Evolutionary conservation across 805 yeast species (phyloP), one percentile per base, ranked within the genome.

Genomic region (Metschnikowia gruessii): DNA sequence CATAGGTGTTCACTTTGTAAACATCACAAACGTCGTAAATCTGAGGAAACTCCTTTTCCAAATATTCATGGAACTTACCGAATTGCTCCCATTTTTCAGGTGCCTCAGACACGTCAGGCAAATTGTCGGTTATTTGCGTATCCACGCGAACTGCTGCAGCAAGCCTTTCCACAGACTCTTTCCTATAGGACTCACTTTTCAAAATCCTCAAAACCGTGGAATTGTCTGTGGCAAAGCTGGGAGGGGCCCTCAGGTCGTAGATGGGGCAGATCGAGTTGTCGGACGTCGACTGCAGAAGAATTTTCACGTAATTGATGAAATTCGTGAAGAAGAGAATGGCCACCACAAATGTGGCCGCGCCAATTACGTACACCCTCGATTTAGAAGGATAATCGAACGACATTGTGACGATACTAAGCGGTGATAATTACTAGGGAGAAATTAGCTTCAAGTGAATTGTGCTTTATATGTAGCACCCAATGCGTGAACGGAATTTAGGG

Each of bases 131-230:
- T 13, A 81, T 73, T 50, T 79, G 82, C 1, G 95, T 85, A 35
- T 83, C 82, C 47, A 85, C 73, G 57, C 74, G 74, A 18, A 87
- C 75, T 1, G 92, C 87, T 4, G 77, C 81, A 8, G 78, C 63
- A 46, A 82, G 68, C 52, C 71, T 76, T 10, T 56, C 58, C 11
- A 72, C 74, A 0, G 82, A 73, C 7, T 53, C 45, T 24, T 59
- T 39, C 24, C 66, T 60, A 52, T 66, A 75, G 0, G 43, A 48
- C 1, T 56, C 61, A 50, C 70, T 71, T 15, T 59, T 31, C 11
- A 75, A 53, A 35, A 76, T 71, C 18, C 48, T 50, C 4, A 63
- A 33, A 3, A 72, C 61, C 1, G 70, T 58, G 2, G 65, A 60
- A 24, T 65, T 63, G 51, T 65, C 65, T 2, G 31, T 15, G 3